Conservation (phyloP, 2,329 filamentous ascomycete species). For the Tolypocladium tropicale region DNA sequence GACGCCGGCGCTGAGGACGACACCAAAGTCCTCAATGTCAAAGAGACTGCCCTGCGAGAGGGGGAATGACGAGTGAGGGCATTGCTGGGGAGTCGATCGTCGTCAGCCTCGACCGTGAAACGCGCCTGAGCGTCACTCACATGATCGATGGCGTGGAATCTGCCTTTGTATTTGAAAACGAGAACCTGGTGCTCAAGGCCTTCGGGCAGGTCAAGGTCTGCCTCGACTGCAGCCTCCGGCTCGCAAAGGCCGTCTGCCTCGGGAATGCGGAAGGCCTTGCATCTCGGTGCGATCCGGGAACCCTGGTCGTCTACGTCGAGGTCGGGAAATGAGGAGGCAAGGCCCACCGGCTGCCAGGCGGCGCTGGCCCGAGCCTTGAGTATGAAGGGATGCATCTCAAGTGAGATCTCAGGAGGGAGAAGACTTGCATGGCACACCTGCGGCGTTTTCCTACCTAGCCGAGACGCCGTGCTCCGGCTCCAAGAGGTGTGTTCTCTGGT, state of each 20-base stretch:
- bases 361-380: constrained; percentile 5
- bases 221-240: constrained; percentile 24
- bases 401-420: neutral
- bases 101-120: constrained; percentile 2
- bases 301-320: constrained; percentile 29
- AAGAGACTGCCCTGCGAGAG: constrained; percentile 53
- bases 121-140: constrained; percentile 30
- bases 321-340: constrained; percentile 44
- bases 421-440: neutral
- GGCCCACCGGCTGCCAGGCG: constrained; percentile 45
- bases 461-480: no score
- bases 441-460: neutral
- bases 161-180: constrained; percentile 52
- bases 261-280: constrained; percentile 47
- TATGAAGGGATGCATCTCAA: constrained; percentile 14
- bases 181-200: constrained; percentile 50
- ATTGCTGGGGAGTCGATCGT: constrained; percentile 33
- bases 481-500: no score
- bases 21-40: constrained; percentile 64
- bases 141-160: constrained; percentile 59
- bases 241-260: constrained; percentile 24
- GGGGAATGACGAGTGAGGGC: constrained; percentile 57
- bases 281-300: constrained; percentile 32
- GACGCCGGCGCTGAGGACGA: constrained; percentile 50
- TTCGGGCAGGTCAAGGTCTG: constrained; percentile 18